Evolutionary conservation across 2,329 filamentous ascomycete genomes (phyloP).

Genomic region (Xylaria sp.): DNA sequence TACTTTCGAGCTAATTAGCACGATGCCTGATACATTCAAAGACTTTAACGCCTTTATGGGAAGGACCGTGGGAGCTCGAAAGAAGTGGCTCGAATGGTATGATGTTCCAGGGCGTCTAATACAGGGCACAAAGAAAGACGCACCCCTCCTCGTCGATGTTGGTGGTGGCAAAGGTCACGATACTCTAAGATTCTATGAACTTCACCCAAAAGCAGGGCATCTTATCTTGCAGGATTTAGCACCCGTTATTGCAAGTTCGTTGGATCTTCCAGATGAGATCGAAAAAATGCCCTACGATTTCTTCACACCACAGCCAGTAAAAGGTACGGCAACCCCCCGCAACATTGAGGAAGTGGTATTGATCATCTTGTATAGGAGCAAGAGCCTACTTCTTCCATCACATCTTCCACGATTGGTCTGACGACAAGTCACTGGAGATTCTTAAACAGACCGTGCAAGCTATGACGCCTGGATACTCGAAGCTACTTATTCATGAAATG

Average conservation of each 20-base stretch:
- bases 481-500: conserved; percentile 50
- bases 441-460: conserved; percentile 44
- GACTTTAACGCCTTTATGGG: conserved; percentile 47
- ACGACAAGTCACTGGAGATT: conserved; percentile 49
- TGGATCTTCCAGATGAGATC: conserved; percentile 39
- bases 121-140: conserved; percentile 34
- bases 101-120: conserved; percentile 46
- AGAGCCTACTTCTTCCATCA: conserved; percentile 47
- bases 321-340: conserved; percentile 42
- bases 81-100: conserved; percentile 44
- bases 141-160: conserved; percentile 47
- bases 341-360: neutral
- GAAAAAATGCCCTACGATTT: conserved; percentile 51
- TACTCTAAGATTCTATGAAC: conserved; percentile 39
- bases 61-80: conserved; percentile 42
- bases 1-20: conserved; percentile 39
- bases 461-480: conserved; percentile 51
- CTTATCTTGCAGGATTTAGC: conserved; percentile 47
- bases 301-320: conserved; percentile 49
- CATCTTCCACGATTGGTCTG: conserved; percentile 53
- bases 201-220: conserved; percentile 37
- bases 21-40: conserved; percentile 37
- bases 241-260: conserved; percentile 39
- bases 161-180: conserved; percentile 48
- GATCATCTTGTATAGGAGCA: conserved; percentile 41